Conservation (phyloP, 768 basidiomycete genomes). For the Xerocomus brunneocitrinus region DNA sequence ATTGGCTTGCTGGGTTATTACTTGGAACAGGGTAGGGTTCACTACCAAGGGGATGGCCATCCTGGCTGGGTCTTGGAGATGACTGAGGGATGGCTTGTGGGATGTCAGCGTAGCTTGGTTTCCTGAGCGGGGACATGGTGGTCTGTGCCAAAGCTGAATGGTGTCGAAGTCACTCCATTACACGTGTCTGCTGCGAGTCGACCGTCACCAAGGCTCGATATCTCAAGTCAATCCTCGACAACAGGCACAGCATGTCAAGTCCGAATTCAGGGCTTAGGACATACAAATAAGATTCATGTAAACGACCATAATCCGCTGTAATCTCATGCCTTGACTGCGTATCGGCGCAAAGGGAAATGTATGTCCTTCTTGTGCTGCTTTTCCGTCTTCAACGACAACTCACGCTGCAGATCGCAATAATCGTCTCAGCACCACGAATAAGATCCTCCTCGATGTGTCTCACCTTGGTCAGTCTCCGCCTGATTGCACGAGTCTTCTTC, state of each 20-base stretch:
- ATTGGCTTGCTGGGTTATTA: conserved; percentile 84
- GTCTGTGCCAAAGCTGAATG: conserved; percentile 17
- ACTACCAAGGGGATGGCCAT: conserved; percentile 38
- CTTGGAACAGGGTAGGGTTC: conserved; percentile 69
- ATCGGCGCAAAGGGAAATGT: conserved; percentile 93
- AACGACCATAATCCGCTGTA: conserved; percentile 23
- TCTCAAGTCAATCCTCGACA: conserved; percentile 7
- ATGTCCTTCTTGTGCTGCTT: conserved; percentile 92
- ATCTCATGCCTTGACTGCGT: conserved; percentile 86
- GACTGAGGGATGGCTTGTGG: conserved; percentile 35
- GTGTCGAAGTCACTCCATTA: conserved; percentile 16
- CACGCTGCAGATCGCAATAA: conserved; percentile 50
- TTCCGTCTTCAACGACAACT: conserved; percentile 80
- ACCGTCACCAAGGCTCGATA: neutral
- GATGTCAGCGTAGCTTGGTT: conserved; percentile 36
- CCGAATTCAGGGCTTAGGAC: conserved; percentile 34
- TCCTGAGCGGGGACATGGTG: conserved; percentile 47
- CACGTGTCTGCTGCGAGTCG: conserved; percentile 22
- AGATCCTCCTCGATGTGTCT: conserved; percentile 19
- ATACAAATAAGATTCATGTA: conserved; percentile 35
- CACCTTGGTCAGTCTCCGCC: conserved; percentile 89
- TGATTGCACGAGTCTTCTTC: conserved; percentile 98
- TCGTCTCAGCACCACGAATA: conserved; percentile 3
- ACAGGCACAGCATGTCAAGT: conserved; percentile 30
- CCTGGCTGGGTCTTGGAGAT: conserved; percentile 41